These are phyloP conservation scores for Lathyrus oleraceus DNA, from an alignment of 306 rosid genomes.

Conservation along the genomic window DNA sequence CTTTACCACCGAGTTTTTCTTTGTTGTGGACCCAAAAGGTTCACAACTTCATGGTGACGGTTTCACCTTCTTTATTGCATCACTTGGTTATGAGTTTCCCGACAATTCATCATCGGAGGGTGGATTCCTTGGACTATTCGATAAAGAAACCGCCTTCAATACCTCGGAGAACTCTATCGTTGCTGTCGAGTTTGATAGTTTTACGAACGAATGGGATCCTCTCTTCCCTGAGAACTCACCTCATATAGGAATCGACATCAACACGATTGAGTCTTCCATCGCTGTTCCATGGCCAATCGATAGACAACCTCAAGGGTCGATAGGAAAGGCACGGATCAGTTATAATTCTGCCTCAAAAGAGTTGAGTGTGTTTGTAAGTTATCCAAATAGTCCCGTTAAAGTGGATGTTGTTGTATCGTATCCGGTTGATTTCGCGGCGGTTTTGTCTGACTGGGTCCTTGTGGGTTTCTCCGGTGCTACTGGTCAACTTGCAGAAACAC, in stretches of 20 bases:
- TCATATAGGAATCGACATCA: conserved; percentile 46
- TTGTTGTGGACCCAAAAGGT: neutral
- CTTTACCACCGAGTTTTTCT: conserved; percentile 32
- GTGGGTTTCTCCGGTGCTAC: conserved; percentile 42
- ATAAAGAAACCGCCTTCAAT: neutral
- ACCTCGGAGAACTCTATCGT: neutral
- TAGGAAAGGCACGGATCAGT: conserved; percentile 25
- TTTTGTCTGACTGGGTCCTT: conserved; percentile 2
- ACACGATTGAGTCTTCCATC: conserved; percentile 33
- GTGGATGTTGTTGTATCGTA: neutral
- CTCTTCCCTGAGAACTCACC: neutral
- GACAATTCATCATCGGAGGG: neutral
- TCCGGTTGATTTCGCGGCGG: neutral
- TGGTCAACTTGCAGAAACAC: conserved; percentile 28
- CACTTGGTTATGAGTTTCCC: neutral
- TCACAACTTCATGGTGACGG: conserved; percentile 23
- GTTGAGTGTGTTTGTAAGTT: conserved; percentile 10
- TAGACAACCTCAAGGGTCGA: neutral
- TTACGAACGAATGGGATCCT: conserved; percentile 30
- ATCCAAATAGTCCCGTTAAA: neutral
- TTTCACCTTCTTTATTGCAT: conserved; percentile 35
- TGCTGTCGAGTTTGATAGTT: neutral
- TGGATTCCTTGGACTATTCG: neutral
- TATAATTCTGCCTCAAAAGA: neutral
- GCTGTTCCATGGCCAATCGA: conserved; percentile 27